A percentile compares a stretch with the other conserved stretches of the same genome.
Evolutionary conservation across 257 asterid species (phyloP).

Genomic region (Paraleonurus japonicus): DNA sequence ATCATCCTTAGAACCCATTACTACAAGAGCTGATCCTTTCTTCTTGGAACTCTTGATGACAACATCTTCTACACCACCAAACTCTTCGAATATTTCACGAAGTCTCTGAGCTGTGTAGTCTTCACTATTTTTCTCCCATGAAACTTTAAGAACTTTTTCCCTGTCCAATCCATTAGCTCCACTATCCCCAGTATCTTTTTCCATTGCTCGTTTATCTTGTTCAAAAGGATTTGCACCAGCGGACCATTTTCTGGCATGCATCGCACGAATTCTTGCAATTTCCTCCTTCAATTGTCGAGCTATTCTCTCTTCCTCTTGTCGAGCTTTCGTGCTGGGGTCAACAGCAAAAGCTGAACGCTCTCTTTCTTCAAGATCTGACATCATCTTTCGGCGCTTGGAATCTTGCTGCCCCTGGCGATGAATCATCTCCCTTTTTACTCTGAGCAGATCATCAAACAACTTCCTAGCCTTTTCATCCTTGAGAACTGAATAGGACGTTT

Average conservation of each 20-base stretch:
- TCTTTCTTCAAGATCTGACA: conserved; percentile 79
- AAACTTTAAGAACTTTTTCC: conserved; percentile 76
- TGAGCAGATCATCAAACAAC: conserved; percentile 64
- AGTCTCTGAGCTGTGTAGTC: conserved; percentile 66
- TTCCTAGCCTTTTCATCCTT: conserved; percentile 73
- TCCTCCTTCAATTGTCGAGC: conserved; percentile 57
- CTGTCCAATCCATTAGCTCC: conserved; percentile 49
- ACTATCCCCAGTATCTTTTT: conserved; percentile 28
- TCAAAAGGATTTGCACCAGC: conserved; percentile 32
- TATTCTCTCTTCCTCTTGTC: conserved; percentile 61
- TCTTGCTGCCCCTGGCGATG: conserved; percentile 61
- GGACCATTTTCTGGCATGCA: conserved; percentile 39
- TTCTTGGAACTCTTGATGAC: conserved; percentile 70
- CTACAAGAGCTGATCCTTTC: conserved; percentile 86
- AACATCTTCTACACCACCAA: conserved; percentile 86
- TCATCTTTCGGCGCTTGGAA: conserved; percentile 71
- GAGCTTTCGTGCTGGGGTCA: conserved; percentile 44
- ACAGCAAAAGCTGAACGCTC: conserved; percentile 58
- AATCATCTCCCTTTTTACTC: conserved; percentile 56
- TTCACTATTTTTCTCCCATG: conserved; percentile 82
- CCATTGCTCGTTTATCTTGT: conserved; percentile 31
- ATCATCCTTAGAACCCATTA: conserved; percentile 74
- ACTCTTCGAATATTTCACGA: conserved; percentile 56
- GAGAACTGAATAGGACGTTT: conserved; percentile 59
- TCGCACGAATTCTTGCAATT: conserved; percentile 60